Evolutionary conservation across 1,284 basidiomycete species (phyloP), one percentile per base, ranked within the genome.

Genomic region (Cryptococcus sp.): DNA sequence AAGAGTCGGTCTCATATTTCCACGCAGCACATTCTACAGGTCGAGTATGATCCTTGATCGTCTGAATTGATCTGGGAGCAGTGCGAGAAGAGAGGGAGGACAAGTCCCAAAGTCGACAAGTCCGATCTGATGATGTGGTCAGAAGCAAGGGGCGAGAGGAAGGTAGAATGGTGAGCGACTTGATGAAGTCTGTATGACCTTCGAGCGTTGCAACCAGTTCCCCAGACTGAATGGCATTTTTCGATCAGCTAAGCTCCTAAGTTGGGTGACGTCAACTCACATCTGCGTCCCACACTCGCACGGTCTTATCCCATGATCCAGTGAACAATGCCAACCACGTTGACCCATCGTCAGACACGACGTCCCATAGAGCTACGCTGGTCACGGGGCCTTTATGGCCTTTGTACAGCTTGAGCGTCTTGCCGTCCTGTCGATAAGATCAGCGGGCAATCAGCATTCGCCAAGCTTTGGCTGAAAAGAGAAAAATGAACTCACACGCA

Each of bases 251-350:
- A 40, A 6, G 34, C 22, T 11, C 29, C 15, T 13, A 47, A 0
- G 15, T 29, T 16, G 20, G 25, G n/a, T 25, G 3, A 3, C 7
- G 13, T 34, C 3, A 5, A 68, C 84, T 52, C 66, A 91, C 92
- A 66, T 84, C 72, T 3, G 83, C 83, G 68, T 93, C 82, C 93
- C 92, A 96, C 2, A 92, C 62, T 69, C 86, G 87, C 73, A 95
- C 88, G 0, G 86, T 87, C 89, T 88, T 87, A 74, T 96, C 93
- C 93, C 93, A 96, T 44, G 92, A 92, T 20, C 89, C 91, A 44
- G 89, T 91, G 60, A 94, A 83, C 39, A 96, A 77, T 7, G 60
- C 55, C 11, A 62, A 34, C 58, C 67, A 62, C 7, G 60, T 47
- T 8, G 52, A 38, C 16, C 63, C 60, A 10, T 62, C 54, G 0